Base-by-base conservation (phyloP, 2,329 filamentous ascomycete species). In the Nothophaeocryptopus gaeumannii region DNA sequence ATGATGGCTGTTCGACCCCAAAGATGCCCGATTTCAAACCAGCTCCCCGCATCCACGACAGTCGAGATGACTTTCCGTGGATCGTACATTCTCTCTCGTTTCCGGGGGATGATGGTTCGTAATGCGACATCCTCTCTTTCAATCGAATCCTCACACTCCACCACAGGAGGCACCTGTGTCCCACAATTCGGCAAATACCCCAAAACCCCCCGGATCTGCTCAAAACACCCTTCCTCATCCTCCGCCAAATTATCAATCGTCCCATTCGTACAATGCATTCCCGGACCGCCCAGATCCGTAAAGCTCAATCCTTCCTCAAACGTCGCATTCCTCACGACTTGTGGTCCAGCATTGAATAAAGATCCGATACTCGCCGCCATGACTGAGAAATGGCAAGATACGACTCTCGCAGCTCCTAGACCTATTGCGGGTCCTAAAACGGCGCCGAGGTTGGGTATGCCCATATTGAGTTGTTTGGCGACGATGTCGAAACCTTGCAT, bases 221-320 rank as follows among this genome's bases (percentile, higher is more conserved):
- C 75, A 51, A 83, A 84, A 53, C 80, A 83, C 34, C 77, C 80
- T n/a, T 72, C 71, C 62, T 85, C 82, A 51, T 81, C 76, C 3
- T 73, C 70, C 0, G 82, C 82, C 2, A 84, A 69, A 45, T 85
- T 85, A 53, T 85, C 82, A 41, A 85, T 83, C 0, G 82, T 85
- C 0, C 82, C 82, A 51, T 85, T 85, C 1, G 78, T 79, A 58
- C 80, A 83, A 60, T 85, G 82, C 64, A 85, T 77, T 14, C 67
- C 68, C 0, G 82, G 80, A 0, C 82, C 82, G 2, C 82, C 82
- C 0, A 85, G 70, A 54, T 84, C 80, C 10, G 74, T 74, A 40
- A 83, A 78, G 3, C 72, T 76, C 2, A 85, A 64, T 0, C 76
- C 81, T 67, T 85, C 82, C 61, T 85, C 82, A 55, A 84, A 84